A percentile compares a stretch with the other conserved stretches of the same genome.
These are phyloP conservation scores for Aspergillus mulundensis DNA, from an alignment of 495 filamentous ascomycete species.

Conservation along the genomic window DNA sequence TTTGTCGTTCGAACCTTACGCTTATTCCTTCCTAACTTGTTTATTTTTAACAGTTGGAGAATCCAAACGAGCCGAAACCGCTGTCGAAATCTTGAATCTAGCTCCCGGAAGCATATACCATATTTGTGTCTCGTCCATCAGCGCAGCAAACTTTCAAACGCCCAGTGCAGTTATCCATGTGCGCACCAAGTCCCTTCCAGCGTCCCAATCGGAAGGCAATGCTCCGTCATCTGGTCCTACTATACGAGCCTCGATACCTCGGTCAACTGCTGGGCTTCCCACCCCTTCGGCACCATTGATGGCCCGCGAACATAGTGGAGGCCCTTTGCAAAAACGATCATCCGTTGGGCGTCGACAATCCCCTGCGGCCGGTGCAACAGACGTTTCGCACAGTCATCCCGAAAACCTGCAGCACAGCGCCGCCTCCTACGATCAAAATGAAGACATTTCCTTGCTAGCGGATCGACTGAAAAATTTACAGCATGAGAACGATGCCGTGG, in stretches of 20 bases:
- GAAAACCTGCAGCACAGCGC: slow-evolving; percentile 36
- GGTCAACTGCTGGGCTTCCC: slow-evolving; percentile 50
- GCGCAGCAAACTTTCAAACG: slow-evolving; percentile 84
- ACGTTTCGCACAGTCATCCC: slow-evolving; percentile 30
- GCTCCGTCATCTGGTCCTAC: slow-evolving; percentile 33
- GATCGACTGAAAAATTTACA: slow-evolving; percentile 67
- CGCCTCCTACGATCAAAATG: slow-evolving; percentile 29
- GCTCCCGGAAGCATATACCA: slow-evolving; percentile 86
- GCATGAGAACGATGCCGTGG: slow-evolving; percentile 70
- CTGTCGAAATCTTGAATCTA: slow-evolving; percentile 81
- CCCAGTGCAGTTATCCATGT: slow-evolving; percentile 81
- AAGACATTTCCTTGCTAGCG: slow-evolving; percentile 56
- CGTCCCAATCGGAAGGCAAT: slow-evolving; percentile 51
- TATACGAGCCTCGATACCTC: slow-evolving; percentile 42
- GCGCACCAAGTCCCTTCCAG: slow-evolving; percentile 58
- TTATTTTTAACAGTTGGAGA: slow-evolving; percentile 64
- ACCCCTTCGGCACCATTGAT: slow-evolving; percentile 51
- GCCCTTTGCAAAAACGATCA: slow-evolving; percentile 58
- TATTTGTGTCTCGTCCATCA: slow-evolving; percentile 84
- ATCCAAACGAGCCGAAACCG: slow-evolving; percentile 76
- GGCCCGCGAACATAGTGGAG: slow-evolving; percentile 58
- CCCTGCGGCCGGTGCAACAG: slow-evolving; percentile 61
- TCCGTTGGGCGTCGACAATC: slow-evolving; percentile 72
- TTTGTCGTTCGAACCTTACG: slow-evolving; percentile 28
- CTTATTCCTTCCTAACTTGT: slow-evolving; percentile 9